Base-by-base conservation (phyloP, 441 rosid species). In the Metrosideros polymorpha region DNA sequence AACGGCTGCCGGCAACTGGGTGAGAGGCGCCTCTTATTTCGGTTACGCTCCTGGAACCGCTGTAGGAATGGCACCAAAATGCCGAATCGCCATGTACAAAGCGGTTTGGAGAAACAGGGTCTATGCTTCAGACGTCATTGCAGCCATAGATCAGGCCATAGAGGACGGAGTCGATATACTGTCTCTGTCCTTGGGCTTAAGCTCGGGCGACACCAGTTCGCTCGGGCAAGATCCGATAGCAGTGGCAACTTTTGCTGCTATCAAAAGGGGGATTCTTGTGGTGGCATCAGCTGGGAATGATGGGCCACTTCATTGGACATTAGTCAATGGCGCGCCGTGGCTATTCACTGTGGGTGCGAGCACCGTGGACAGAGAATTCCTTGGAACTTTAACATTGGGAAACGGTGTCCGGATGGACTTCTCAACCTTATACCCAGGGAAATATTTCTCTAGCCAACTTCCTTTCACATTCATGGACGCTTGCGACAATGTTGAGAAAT, bases 251-350 rank as follows among this genome's bases (percentile, higher is more conserved):
- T 90, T 91, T 87, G 91, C 93, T 10, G 90, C 93, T 24, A 53
- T 85, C 54, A 86, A 88, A 84, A 89, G 71, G 88, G 90, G 90
- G 32, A 61, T 92, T 57, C 83, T 89, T 55, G 91, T 92, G 12
- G 92, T 82, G 85, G 91, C 94, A 76, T 91, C 93, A 0, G 86
- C 90, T 18, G 92, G 93, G 85, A 92, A 92, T 39, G 91, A 83
- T 12, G 94, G 93, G 7, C 92, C 94, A 7, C 66, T 84, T 14
- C 89, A 85, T 51, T 90, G 92, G 93, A 89, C 90, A 14, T 15
- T 92, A 47, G 50, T 87, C 6, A 92, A 92, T 56, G 94, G 94
- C 15, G 92, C 93, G 0, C 94, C 93, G 6, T 92, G 94, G 94
- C 57, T 91, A 56, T 71, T 86, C 85, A 92, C 94, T 5, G 92